These are phyloP conservation scores for Eleusine indica DNA, from an alignment of 176 grass and related monocot genomes.

Conservation along the genomic window DNA sequence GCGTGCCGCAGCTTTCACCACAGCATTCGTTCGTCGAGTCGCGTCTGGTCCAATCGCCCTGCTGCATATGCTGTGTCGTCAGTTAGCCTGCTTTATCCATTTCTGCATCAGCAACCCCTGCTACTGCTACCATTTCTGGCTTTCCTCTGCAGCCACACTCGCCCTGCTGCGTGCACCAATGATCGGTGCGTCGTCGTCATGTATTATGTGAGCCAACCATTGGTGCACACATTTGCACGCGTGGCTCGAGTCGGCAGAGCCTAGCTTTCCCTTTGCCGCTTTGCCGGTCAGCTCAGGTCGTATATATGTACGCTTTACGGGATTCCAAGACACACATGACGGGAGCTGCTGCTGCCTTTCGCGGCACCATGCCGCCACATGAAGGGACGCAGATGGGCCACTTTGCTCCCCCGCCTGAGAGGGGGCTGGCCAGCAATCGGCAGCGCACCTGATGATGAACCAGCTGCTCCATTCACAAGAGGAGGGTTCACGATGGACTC, in stretches of 20 bases:
- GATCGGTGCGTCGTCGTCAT: not conserved
- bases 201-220: not conserved
- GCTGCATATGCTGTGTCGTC: too few species aligned
- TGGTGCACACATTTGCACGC: not conserved
- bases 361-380: not conserved
- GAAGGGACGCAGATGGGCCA: not conserved
- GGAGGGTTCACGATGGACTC: too few species aligned
- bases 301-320: not conserved
- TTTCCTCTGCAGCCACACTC: not conserved
- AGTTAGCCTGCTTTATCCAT: not conserved
- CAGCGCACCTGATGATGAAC: too few species aligned
- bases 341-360: not conserved
- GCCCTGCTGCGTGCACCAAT: not conserved
- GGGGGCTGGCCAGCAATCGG: not conserved
- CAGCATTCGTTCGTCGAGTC: not conserved
- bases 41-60: not conserved
- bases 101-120: not conserved
- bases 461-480: too few species aligned
- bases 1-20: not conserved
- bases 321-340: conserved; percentile 2
- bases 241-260: not conserved
- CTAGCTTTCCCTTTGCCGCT: not conserved
- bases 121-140: not conserved
- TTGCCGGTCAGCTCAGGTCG: not conserved
- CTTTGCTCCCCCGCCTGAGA: not conserved